Base-by-base conservation (phyloP, 495 filamentous ascomycete species). In the Cercophora samala region DNA sequence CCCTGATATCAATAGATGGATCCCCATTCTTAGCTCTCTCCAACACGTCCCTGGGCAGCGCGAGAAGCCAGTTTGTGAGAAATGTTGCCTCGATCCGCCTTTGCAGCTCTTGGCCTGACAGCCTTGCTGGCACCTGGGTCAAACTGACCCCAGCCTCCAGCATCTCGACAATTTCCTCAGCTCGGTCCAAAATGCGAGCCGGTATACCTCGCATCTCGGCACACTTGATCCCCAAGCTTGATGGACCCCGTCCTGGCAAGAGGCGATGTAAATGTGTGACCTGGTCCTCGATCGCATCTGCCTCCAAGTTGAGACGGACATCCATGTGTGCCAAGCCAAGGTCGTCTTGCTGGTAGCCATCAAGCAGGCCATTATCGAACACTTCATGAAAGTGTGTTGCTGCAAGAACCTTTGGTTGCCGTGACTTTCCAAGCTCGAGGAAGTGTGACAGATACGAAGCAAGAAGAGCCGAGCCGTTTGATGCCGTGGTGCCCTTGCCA, bases 311-410 rank as follows among this genome's bases (percentile, higher is more conserved):
- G 13, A 94, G 76, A 53, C 81, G 85, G n/a, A 98, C 86, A 69
- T 96, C 89, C 96, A 98, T 97, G 68, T 96, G 90, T 0, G 85
- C 91, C 72, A 94, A 90, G 2, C 82, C 80, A 46, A 97, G 37
- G 37, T 46, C 75, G 23, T 81, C 76, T 0, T 88, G 83, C n/a
- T 84, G 78, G 21, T 46, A 46, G 37, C 79, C 69, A 8, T 74
- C 73, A 18, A 98, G 78, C 69, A 92, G 89, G 0, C 85, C 83
- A 68, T 86, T 84, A 64, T 95, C 90, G 62, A 97, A 93, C 19
- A 97, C 90, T 71, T 99, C 94, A 75, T 97, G 93, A 68, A 96
- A 97, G 73, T 99, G 96, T 0, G 96, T 98, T 5, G 93, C 91
- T 29, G 83, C 92, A 23, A 97, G 81, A 51, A 97, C 88, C 75